phyloP scores from a whole-genome alignment of 495 filamentous ascomycete genomes.

The Aspergillus haitiensis region DNA sequence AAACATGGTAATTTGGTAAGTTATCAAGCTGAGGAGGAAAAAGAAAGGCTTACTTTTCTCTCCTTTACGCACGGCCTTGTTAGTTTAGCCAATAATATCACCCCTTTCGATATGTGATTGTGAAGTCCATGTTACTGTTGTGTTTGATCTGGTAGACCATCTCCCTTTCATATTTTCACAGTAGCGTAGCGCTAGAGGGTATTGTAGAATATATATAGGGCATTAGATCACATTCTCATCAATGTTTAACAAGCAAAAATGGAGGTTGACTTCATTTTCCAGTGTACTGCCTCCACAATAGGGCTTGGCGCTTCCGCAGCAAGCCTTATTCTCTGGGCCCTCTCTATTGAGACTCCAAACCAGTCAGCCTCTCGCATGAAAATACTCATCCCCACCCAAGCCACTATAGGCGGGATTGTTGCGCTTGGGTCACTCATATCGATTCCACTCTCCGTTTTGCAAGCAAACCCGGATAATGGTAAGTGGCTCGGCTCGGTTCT shows the following conservation, averaged over 20 bases:
- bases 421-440: neutral
- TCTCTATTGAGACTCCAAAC: slow-evolving; percentile 1
- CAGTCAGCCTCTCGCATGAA: neutral
- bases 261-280: neutral
- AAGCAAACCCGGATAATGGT: neutral
- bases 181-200: neutral
- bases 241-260: neutral
- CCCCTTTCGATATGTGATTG: too few species aligned
- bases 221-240: neutral
- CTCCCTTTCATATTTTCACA: too few species aligned
- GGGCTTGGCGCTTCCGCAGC: neutral
- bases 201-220: slow-evolving; percentile 1
- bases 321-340: slow-evolving; percentile 2
- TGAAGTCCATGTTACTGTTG: too few species aligned
- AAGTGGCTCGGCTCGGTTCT: neutral
- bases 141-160: too few species aligned
- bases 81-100: neutral
- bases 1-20: neutral
- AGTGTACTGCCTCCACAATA: slow-evolving; percentile 4
- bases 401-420: slow-evolving; percentile 1
- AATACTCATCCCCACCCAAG: neutral
- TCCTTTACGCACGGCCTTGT: neutral
- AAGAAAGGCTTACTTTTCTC: neutral
- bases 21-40: neutral
- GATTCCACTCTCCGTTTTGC: neutral